Conservation (phyloP, 169 alveolate genomes). For the Eimeria zaria region DNA sequence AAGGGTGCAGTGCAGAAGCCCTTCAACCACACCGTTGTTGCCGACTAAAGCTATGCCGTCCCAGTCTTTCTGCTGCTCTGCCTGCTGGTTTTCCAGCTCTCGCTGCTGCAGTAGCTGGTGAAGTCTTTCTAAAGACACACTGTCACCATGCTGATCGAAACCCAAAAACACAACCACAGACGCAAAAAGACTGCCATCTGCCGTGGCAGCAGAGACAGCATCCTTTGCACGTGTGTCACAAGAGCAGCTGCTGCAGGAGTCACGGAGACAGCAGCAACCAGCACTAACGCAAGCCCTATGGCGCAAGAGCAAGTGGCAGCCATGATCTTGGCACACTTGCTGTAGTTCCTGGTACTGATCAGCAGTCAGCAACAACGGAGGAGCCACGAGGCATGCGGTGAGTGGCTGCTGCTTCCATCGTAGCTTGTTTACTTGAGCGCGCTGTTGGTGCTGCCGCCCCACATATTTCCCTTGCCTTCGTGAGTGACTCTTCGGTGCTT, state of each 20-base stretch:
- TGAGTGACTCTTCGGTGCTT: not conserved
- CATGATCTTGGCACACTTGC: not conserved
- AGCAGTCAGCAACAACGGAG: constrained; percentile 36
- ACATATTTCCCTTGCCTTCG: not conserved
- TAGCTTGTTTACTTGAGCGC: not conserved
- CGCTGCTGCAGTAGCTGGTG: constrained; percentile 17
- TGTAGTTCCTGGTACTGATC: not conserved
- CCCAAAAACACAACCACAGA: constrained; percentile 35
- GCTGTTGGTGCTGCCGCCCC: not conserved
- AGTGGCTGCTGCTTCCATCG: not conserved
- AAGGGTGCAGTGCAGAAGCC: not conserved
- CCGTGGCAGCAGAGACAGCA: not conserved
- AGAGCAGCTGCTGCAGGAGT: not conserved
- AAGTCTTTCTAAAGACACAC: not conserved
- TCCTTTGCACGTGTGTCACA: not conserved
- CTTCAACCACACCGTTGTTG: not conserved
- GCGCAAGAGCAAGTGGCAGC: constrained; percentile 40
- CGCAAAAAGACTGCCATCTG: not conserved
- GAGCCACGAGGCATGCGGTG: constrained; percentile 31
- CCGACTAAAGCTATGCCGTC: constrained; percentile 15
- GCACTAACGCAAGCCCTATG: constrained; percentile 33
- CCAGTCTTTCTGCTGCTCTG: not conserved
- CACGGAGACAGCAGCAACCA: constrained; percentile 24
- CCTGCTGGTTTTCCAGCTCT: constrained; percentile 2
- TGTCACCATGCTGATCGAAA: not conserved